Base-by-base conservation (phyloP, 352 stramenopile genomes). In the Phytopythium mirpurense region DNA sequence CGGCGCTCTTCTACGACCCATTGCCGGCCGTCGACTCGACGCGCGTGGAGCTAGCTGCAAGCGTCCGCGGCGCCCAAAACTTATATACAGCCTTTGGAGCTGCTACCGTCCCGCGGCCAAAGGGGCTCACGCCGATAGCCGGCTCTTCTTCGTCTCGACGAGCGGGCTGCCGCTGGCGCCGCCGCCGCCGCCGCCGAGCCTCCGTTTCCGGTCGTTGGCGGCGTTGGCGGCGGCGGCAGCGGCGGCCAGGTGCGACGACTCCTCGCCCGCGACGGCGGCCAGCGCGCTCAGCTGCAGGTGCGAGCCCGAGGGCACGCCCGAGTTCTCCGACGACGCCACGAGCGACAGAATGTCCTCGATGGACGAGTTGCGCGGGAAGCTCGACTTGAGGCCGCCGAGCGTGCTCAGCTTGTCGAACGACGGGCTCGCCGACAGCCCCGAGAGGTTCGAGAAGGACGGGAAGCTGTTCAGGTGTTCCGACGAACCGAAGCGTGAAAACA, bases 291-390 rank as follows among this genome's bases (percentile, higher is more conserved):
- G 48, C 57, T 90, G 79, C 53, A 90, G 45, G 46, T 74, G 72
- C 19, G 79, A 90, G 36, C 74, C 73, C 3, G 65, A 78, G 4
- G 64, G 57, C 41, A 81, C 44, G 37, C 75, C 67, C 5, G 65
- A 69, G n/a, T 68, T 77, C 63, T 91, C 80, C 3, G 80, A 91
- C 32, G 78, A 88, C 19, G 83, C 83, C 40, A 93, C 81, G 1
- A 93, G 68, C 51, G 83, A 93, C 45, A 93, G 55, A 61, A 93
- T 93, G 53, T 93, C 83, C 54, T 93, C 83, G 40, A 93, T 90
- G 15, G 83, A 93, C 21, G 83, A 93, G 62, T 93, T 93, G 29
- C 82, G 82, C 16, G 82, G 82, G 49, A 93, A 89, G 5, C 64
- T 57, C 41, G 72, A 74, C 47, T 74, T 81, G 56, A 70, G 71